Conservation (phyloP, 2,329 filamentous ascomycete genomes). For the Hymenoscyphus occultus region DNA sequence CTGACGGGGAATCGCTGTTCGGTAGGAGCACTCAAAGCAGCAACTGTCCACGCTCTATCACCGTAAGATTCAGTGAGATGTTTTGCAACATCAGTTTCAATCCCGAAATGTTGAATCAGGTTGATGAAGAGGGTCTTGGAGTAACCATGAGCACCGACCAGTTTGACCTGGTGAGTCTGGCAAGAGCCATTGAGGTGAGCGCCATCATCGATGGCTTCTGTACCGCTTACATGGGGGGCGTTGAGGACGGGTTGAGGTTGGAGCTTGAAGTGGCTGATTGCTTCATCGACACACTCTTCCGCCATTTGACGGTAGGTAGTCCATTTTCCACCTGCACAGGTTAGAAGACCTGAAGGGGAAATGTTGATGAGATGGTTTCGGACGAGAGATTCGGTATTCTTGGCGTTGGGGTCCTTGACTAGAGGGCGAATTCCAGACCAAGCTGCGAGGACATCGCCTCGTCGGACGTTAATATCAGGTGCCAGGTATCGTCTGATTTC, state of each 20-base stretch:
- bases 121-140: conserved; percentile 93
- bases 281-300: conserved; percentile 82
- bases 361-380: conserved; percentile 81
- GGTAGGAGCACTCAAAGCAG: conserved; percentile 73
- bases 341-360: conserved; percentile 76
- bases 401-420: conserved; percentile 80
- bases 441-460: conserved; percentile 82
- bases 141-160: conserved; percentile 82
- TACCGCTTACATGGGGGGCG: conserved; percentile 66
- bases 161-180: conserved; percentile 77
- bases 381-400: conserved; percentile 82
- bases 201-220: conserved; percentile 66
- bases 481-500: conserved; percentile 81
- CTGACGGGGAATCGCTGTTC: conserved; percentile 77
- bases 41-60: conserved; percentile 89
- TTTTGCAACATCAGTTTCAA: conserved; percentile 89
- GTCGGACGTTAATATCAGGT: conserved; percentile 79
- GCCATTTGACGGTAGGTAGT: conserved; percentile 93
- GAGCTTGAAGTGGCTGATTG: conserved; percentile 66
- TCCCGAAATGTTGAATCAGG: conserved; percentile 86
- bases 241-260: conserved; percentile 54
- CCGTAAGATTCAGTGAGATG: conserved; percentile 86
- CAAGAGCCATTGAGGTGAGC: conserved; percentile 69
- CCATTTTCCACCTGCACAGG: conserved; percentile 88
- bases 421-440: conserved; percentile 87